Evolutionary conservation across 1,284 basidiomycete genomes (phyloP), one percentile per base, ranked within the genome.

Genomic region (Ustilago trichophora): DNA sequence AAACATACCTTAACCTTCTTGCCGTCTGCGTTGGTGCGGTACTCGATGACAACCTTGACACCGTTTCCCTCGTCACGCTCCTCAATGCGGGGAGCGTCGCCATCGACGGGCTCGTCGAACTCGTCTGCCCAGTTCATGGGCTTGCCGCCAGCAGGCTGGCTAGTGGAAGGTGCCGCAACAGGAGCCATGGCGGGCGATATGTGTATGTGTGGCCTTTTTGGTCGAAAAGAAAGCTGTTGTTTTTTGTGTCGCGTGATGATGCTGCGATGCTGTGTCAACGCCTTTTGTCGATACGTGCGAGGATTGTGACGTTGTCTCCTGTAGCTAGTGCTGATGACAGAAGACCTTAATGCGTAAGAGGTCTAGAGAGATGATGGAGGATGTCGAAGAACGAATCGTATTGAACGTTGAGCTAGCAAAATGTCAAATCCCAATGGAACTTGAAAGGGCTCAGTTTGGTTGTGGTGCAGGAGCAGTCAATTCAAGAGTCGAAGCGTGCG

Each of bases 21-120:
- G 16, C 93, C 95, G 21, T 94, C 89, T 41, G 98, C 93, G 76
- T 97, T 94, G 50, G 90, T 83, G 42, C 86, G 86, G 83, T 91
- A 93, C 80, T 94, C 92, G 40, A 92, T 85, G 6, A 89, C 90
- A 8, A 91, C 91, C 34, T 91, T 88, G 76, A 97, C 87, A 2
- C 94, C 94, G 77, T 95, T 91, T 72, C 92, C 90, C 79, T 94
- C 93, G 42, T 90, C 85, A 77, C 93, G 90, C 71, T 85, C 85
- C 58, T 83, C 82, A 37, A 78, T 66, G 37, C 58, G 58, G 19
- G 75, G 67, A 26, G 49, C 55, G 18, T 71, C 65, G 11, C 44
- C 58, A 15, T 43, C 34, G 32, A 59, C 73, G 27, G 73, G 62
- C 44, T 80, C 76, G 24, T 75, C 75, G 22, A 77, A 74, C 46